Conservation (phyloP, 495 filamentous ascomycete species). For the Corynascus novoguineensis region DNA sequence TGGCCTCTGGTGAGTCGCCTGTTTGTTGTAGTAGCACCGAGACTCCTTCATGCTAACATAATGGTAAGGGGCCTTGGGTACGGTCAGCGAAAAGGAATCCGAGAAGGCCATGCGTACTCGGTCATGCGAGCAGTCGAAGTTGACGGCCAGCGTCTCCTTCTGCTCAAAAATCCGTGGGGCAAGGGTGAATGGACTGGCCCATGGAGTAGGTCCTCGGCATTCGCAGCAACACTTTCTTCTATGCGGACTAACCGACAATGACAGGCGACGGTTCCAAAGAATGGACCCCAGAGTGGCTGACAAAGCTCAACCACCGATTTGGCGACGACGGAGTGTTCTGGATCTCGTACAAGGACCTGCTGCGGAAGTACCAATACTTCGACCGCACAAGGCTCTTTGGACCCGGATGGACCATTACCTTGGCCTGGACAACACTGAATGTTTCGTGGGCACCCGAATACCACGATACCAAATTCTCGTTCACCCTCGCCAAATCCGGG, state of each 20-base stretch:
- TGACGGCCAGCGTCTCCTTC: constrained; percentile 65
- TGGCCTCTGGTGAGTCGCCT: constrained; percentile 40
- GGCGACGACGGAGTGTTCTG: constrained; percentile 78
- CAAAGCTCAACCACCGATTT: constrained; percentile 71
- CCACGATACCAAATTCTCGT: constrained; percentile 72
- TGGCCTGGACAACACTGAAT: constrained; percentile 77
- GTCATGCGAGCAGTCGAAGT: constrained; percentile 78
- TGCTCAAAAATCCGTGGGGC: constrained; percentile 88
- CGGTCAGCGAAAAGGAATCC: constrained; percentile 64
- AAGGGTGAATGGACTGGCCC: constrained; percentile 73
- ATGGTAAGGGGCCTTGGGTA: constrained; percentile 46
- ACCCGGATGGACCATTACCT: constrained; percentile 72
- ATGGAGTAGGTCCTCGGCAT: constrained; percentile 50
- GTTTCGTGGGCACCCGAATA: constrained; percentile 86
- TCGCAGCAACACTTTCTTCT: not conserved
- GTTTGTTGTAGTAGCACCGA: not conserved
- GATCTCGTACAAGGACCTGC: constrained; percentile 72
- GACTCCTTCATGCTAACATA: not conserved
- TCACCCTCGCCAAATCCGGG: constrained; percentile 60
- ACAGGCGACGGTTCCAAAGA: constrained; percentile 72
- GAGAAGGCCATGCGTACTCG: constrained; percentile 81
- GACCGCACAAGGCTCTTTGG: constrained; percentile 87
- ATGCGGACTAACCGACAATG: constrained; percentile 1
- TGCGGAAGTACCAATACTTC: constrained; percentile 75
- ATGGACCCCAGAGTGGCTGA: constrained; percentile 87